Percentiles rank a stretch among this genome's conserved stretches.
These are phyloP conservation scores for Barnettozyma sp. DNA, from an alignment of 805 yeast species.

Conservation along the genomic window DNA sequence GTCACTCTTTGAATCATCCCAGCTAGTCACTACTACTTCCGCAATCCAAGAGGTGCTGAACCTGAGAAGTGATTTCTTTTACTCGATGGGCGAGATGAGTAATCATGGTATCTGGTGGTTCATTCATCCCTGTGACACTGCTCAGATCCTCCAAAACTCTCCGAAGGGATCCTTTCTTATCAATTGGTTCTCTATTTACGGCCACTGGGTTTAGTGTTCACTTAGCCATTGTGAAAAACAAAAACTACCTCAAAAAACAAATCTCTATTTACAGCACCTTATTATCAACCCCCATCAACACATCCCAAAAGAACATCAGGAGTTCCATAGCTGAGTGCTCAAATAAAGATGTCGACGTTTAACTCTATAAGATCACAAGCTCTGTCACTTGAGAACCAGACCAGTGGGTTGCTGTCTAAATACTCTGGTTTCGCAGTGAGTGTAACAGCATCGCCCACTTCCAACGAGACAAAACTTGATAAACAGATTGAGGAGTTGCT, in stretches of 20 bases:
- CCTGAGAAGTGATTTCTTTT: slow-evolving; percentile 3
- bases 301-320: too few relatives aligned
- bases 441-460: slow-evolving; percentile 40
- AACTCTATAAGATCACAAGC: slow-evolving; percentile 64
- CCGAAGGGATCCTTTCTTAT: slow-evolving; percentile 18
- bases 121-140: slow-evolving; percentile 38
- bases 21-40: not conserved
- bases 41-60: not conserved
- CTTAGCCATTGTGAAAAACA: too few relatives aligned
- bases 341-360: slow-evolving; percentile 45
- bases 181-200: slow-evolving; percentile 26
- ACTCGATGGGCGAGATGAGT: slow-evolving; percentile 10
- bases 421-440: slow-evolving; percentile 50
- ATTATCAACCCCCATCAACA: too few relatives aligned
- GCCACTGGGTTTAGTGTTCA: slow-evolving; percentile 3
- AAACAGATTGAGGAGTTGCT: slow-evolving; percentile 45
- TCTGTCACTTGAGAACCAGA: slow-evolving; percentile 62
- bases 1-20: slow-evolving; percentile 3
- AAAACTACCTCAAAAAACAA: too few relatives aligned
- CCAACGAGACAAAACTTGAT: slow-evolving; percentile 41
- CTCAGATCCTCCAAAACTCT: slow-evolving; percentile 23
- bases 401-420: slow-evolving; percentile 45
- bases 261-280: too few relatives aligned
- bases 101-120: slow-evolving; percentile 18
- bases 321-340: too few relatives aligned